Percentiles rank a stretch among this genome's conserved stretches.
phyloP scores from a whole-genome alignment of 2,329 filamentous ascomycete species.

The Escovopsis weberi region DNA sequence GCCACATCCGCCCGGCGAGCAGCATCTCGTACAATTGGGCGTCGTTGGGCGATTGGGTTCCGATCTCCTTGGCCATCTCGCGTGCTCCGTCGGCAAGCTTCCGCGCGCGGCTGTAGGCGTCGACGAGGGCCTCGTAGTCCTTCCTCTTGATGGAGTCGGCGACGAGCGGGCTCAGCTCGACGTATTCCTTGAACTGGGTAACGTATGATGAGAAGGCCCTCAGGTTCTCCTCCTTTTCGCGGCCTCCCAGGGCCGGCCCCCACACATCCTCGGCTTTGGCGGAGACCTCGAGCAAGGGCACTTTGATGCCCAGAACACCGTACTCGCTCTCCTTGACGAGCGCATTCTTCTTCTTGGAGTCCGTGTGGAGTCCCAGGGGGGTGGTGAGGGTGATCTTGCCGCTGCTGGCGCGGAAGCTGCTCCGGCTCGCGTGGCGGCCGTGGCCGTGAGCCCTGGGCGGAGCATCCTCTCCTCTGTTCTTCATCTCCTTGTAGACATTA shows the following conservation, averaged over 20 bases:
- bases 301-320: constrained; percentile 76
- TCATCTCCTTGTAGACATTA: constrained; percentile 98
- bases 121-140: constrained; percentile 77
- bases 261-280: constrained; percentile 95
- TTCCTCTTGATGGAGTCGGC: constrained; percentile 78
- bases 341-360: constrained; percentile 70
- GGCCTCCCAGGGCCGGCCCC: constrained; percentile 83
- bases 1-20: constrained; percentile 86
- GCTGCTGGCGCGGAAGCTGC: constrained; percentile 38
- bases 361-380: constrained; percentile 25
- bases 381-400: constrained; percentile 23
- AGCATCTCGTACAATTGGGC: constrained; percentile 74
- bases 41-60: constrained; percentile 50
- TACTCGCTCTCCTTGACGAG: constrained; percentile 87
- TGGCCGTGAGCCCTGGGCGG: constrained; percentile 28
- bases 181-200: constrained; percentile 65
- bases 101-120: constrained; percentile 74
- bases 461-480: constrained; percentile 47
- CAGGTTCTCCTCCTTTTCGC: constrained; percentile 79
- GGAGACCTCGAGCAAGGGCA: constrained; percentile 73
- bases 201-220: constrained; percentile 64
- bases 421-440: constrained; percentile 48
- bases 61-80: constrained; percentile 44
- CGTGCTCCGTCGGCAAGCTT: constrained; percentile 68
- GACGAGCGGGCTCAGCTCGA: constrained; percentile 65